These are phyloP conservation scores for Myriosclerotinia scirpicola DNA, from an alignment of 2,329 filamentous ascomycete species.

Conservation along the genomic window DNA sequence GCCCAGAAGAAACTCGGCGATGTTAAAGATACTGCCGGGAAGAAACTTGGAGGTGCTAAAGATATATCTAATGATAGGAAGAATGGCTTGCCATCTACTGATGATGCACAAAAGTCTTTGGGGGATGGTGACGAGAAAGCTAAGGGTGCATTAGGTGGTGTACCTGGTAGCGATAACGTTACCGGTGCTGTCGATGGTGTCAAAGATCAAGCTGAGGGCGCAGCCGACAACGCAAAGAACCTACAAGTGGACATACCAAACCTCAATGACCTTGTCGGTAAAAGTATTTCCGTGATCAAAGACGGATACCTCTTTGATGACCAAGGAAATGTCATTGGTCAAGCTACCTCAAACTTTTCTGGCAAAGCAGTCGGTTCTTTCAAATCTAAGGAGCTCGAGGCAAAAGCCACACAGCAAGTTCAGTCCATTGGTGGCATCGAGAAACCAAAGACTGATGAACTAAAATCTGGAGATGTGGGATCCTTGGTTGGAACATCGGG, in stretches of 20 bases:
- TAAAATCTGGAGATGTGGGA: neutral
- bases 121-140: neutral
- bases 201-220: slow-evolving; percentile 7
- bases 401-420: slow-evolving; percentile 14
- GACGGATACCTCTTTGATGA: slow-evolving; percentile 61
- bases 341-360: slow-evolving; percentile 42
- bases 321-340: slow-evolving; percentile 57
- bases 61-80: neutral
- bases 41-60: neutral
- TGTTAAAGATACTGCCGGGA: slow-evolving; percentile 1
- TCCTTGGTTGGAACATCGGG: neutral
- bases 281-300: slow-evolving; percentile 63
- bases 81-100: neutral
- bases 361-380: slow-evolving; percentile 20
- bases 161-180: slow-evolving; percentile 5
- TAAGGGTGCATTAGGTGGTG: neutral
- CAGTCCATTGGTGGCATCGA: neutral
- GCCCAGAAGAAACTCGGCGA: neutral
- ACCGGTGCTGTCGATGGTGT: neutral
- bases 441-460: neutral
- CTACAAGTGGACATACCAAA: slow-evolving; percentile 12
- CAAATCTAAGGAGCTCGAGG: slow-evolving; percentile 22
- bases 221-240: neutral
- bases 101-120: neutral
- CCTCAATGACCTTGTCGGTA: slow-evolving; percentile 54